phyloP scores from a whole-genome alignment of 2,329 filamentous ascomycete species.

The Phialophora expanda region DNA sequence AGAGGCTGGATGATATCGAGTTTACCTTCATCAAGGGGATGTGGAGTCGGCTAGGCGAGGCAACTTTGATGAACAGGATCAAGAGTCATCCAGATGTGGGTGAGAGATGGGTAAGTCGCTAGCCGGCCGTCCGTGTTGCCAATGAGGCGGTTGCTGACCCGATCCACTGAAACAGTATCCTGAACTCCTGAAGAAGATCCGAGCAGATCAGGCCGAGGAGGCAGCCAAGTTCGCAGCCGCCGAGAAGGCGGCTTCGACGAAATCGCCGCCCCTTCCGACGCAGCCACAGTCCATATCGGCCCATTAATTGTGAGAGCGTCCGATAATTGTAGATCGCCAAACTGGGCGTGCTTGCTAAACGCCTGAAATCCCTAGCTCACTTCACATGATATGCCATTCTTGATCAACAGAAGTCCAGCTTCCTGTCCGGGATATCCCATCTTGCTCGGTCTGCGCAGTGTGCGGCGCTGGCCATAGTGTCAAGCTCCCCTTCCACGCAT shows the following conservation, averaged over 20 bases:
- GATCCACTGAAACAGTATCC: slow-evolving; percentile 59
- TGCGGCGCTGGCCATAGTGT: too few relatives aligned
- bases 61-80: slow-evolving; percentile 80
- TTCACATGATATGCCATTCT: not conserved
- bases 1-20: slow-evolving; percentile 61
- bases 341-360: not conserved
- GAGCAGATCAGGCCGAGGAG: slow-evolving; percentile 60
- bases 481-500: too few relatives aligned
- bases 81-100: slow-evolving; percentile 89
- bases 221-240: slow-evolving; percentile 27
- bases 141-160: not conserved
- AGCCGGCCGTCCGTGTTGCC: not conserved
- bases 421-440: too few relatives aligned
- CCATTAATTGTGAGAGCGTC: slow-evolving; percentile 14
- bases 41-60: slow-evolving; percentile 74
- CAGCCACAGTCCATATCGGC: slow-evolving; percentile 31
- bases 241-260: slow-evolving; percentile 26
- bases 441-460: too few relatives aligned
- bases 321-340: not conserved
- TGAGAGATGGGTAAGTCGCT: slow-evolving; percentile 64
- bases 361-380: not conserved
- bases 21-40: slow-evolving; percentile 79
- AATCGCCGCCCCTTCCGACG: slow-evolving; percentile 12
- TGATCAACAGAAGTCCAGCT: not conserved
- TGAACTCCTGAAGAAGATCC: slow-evolving; percentile 60